phyloP scores from a whole-genome alignment of 441 rosid genomes.

The Populus hybrid region DNA sequence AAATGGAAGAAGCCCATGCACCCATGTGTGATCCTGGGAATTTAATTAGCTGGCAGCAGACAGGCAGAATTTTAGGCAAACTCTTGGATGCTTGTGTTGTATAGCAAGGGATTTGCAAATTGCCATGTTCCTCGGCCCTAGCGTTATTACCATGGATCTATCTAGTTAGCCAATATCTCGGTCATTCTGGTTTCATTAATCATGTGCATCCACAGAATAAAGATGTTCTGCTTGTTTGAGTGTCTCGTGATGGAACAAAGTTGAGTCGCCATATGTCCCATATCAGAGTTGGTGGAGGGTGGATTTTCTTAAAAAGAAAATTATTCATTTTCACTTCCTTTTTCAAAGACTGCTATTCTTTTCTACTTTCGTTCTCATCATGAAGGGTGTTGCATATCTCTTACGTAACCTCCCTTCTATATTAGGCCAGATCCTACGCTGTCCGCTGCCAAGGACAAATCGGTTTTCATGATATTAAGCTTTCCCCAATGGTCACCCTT shows the following conservation, averaged over 20 bases:
- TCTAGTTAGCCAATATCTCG: not conserved
- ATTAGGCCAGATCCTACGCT: not conserved
- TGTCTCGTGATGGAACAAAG: no score
- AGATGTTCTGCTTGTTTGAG: not conserved
- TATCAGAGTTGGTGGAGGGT: not conserved
- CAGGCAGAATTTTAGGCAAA: constrained; percentile 16
- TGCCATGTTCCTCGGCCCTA: constrained; percentile 6
- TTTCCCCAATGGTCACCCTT: not conserved
- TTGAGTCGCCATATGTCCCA: not conserved
- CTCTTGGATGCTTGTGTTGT: constrained; percentile 37
- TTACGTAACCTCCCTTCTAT: not conserved
- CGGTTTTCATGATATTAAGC: not conserved
- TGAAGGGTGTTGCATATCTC: not conserved
- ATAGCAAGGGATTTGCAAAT: constrained; percentile 14
- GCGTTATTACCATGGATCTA: not conserved
- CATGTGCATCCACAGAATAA: constrained; percentile 1
- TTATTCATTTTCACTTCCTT: not conserved
- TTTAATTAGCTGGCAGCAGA: constrained; percentile 32
- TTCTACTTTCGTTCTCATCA: not conserved
- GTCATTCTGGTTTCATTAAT: not conserved
- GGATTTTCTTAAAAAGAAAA: not conserved
- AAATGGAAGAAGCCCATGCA: constrained; percentile 14
- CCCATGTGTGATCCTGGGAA: constrained; percentile 28
- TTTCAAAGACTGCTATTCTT: not conserved
- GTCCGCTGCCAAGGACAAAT: not conserved